Conservation (phyloP, 2,329 filamentous ascomycete genomes). For the Fusarium sarcochroum region DNA sequence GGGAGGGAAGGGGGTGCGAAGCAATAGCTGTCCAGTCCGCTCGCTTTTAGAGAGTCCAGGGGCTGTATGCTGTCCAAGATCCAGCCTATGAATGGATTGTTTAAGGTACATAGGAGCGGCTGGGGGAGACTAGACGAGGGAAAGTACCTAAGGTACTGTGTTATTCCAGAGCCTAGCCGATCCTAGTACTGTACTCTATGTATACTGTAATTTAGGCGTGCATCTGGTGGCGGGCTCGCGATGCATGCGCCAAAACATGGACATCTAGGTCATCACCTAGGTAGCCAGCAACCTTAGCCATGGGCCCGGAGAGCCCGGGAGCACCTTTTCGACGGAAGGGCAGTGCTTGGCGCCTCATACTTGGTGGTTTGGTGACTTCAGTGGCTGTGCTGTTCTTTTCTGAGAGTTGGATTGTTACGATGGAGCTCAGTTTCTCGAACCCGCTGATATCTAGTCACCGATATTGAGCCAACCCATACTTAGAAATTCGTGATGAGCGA, state of each 20-base stretch:
- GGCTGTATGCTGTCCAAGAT: constrained; percentile 4
- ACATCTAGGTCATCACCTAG: constrained; percentile 14
- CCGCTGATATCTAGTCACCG: constrained; percentile 15
- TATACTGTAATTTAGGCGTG: constrained; percentile 13
- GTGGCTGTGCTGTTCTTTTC: constrained; percentile 27
- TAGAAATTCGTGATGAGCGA: constrained; percentile 5
- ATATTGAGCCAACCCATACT: neutral
- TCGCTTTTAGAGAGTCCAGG: neutral
- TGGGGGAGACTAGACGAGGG: no score
- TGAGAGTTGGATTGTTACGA: neutral
- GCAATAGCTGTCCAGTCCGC: neutral
- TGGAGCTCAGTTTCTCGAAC: neutral
- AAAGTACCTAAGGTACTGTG: constrained; percentile 12
- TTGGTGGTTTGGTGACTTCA: constrained; percentile 2
- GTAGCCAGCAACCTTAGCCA: constrained; percentile 13
- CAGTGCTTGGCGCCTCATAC: constrained; percentile 8
- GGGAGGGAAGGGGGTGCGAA: constrained; percentile 28
- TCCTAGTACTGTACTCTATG: constrained; percentile 2
- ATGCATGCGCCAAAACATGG: no score
- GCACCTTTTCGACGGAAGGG: neutral
- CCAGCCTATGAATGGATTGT: neutral
- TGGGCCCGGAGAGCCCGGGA: constrained; percentile 29
- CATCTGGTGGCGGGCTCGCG: constrained; percentile 23
- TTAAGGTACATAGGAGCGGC: neutral
- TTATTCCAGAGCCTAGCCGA: constrained; percentile 4